phyloP scores from a whole-genome alignment of 345 rosid genomes.

The Acer negundo region DNA sequence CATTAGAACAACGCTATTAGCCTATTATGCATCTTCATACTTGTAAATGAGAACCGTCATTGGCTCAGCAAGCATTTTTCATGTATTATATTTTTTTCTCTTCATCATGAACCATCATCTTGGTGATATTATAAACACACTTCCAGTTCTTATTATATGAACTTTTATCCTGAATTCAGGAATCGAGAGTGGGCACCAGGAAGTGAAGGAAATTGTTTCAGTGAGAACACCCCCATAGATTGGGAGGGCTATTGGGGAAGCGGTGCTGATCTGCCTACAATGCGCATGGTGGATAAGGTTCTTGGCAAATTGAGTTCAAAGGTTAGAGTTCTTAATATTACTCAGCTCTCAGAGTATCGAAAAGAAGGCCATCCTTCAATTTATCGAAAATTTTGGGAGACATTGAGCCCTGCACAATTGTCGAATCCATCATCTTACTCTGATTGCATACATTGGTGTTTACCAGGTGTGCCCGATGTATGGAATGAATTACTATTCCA shows the following conservation, averaged over 20 bases:
- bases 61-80: no score
- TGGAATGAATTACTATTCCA: conserved; percentile 94
- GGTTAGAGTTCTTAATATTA: conserved; percentile 77
- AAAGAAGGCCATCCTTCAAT: conserved; percentile 96
- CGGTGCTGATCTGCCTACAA: conserved; percentile 76
- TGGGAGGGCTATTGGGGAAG: conserved; percentile 84
- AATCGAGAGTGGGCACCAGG: conserved; percentile 79
- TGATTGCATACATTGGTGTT: conserved; percentile 96
- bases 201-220: conserved; percentile 80
- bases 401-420: conserved; percentile 56
- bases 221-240: conserved; percentile 61
- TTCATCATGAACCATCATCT: neutral
- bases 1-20: no score
- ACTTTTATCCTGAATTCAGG: conserved; percentile 46
- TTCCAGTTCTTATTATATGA: neutral
- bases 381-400: conserved; percentile 95
- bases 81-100: no score
- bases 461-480: conserved; percentile 92
- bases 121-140: neutral
- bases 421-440: conserved; percentile 73
- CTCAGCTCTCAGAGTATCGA: conserved; percentile 93
- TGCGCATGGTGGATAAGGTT: conserved; percentile 75
- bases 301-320: conserved; percentile 61
- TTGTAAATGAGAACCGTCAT: no score
- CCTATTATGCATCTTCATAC: no score